These are phyloP conservation scores for Sparassis latifolia DNA, from an alignment of 1,284 basidiomycete species.

Conservation along the genomic window DNA sequence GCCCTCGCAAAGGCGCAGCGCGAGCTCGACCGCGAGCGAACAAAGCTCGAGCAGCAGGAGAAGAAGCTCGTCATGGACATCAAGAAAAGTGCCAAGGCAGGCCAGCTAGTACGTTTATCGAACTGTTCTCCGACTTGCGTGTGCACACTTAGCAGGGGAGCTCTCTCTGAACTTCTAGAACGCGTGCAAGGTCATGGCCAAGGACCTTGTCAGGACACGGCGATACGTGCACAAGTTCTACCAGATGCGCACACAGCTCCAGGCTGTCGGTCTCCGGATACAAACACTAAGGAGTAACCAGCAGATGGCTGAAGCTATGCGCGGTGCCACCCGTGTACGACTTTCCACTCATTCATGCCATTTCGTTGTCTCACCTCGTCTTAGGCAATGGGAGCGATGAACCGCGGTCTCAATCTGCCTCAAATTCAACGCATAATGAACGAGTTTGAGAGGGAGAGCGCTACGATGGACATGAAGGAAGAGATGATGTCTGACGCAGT, in stretches of 20 bases:
- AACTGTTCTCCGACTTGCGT: too few relatives aligned
- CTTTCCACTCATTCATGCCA: neutral
- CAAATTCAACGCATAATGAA: constrained; percentile 95
- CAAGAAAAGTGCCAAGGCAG: constrained; percentile 92
- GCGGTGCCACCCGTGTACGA: constrained; percentile 88
- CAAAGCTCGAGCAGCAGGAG: constrained; percentile 92
- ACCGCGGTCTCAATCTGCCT: constrained; percentile 90
- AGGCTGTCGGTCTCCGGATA: constrained; percentile 93
- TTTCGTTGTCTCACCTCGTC: constrained; percentile 7
- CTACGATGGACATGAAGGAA: constrained; percentile 99
- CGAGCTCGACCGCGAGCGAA: constrained; percentile 92
- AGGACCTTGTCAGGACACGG: constrained; percentile 94
- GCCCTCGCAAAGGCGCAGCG: constrained; percentile 94
- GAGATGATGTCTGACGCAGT: constrained; percentile 99
- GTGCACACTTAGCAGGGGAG: too few relatives aligned
- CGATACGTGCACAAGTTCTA: constrained; percentile 98
- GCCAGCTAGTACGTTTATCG: constrained; percentile 75
- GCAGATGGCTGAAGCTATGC: constrained; percentile 99
- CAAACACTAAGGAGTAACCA: constrained; percentile 96
- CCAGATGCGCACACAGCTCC: constrained; percentile 97
- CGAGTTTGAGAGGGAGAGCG: constrained; percentile 96
- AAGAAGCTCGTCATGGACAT: constrained; percentile 93
- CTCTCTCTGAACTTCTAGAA: constrained; percentile 45
- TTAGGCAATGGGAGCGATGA: constrained; percentile 98
- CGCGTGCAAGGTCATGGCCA: constrained; percentile 98